Base-by-base conservation (phyloP, 768 basidiomycete genomes). In the Aureoboletus auriporus region DNA sequence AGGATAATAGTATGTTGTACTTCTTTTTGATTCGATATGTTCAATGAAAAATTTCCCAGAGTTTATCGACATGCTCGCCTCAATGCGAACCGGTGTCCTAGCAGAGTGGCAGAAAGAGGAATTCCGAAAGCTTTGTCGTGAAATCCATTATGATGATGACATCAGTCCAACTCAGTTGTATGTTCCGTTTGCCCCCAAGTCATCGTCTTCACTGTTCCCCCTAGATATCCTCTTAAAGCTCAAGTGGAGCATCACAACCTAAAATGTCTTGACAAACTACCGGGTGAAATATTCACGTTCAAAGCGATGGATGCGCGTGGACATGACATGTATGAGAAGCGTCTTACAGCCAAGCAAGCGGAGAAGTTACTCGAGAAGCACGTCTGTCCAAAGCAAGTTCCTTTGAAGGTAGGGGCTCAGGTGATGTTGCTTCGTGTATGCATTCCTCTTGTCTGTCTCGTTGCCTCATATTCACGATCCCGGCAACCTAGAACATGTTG, bases 61-160 rank as follows among this genome's bases (percentile, higher is more conserved):
- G 39, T 97, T 99, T 60, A 80, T 99, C 39, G 77, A 92, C 59
- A 98, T 98, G 91, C 74, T 98, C 41, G 97, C 97, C 62, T 93
- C 96, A 59, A 97, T 98, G 93, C 82, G 96, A 23, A 94, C 89
- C 53, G 96, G 95, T 1, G 67, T 60, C 12, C 69, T 98, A n/a
- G 74, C 78, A 2, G 50, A 63, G 0, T 71, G 74, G 40, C 93
- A 93, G 1, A 83, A 88, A 52, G 52, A 64, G 14, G 80, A 78
- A 51, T 96, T 97, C 73, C 76, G 65, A 51, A 70, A 70, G 8
- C 74, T 98, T 16, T 73, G 76, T 2, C 75, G 93, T 28, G 60
- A 71, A 11, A 80, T 94, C 30, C 44, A 67, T 3, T 93, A 91
- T 57, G 75, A 81, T 10, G 93, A 96, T 62, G 89, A 85, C 0